Percentiles rank a stretch among this genome's conserved stretches.
phyloP scores from a whole-genome alignment of 2,329 filamentous ascomycete species.

The Penicillium psychrosexuale region DNA sequence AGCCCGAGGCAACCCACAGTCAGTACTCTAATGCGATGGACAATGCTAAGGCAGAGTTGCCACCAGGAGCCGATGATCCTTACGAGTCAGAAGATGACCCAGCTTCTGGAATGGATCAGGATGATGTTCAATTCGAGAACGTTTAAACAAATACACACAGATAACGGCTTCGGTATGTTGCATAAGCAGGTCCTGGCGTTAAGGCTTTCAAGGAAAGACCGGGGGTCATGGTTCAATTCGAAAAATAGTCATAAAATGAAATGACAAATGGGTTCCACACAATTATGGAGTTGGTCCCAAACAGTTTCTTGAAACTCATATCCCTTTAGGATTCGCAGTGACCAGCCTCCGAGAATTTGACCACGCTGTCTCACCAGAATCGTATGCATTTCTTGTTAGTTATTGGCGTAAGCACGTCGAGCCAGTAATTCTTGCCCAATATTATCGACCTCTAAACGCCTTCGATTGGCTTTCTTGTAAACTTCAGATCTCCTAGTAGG shows the following conservation, averaged over 20 bases:
- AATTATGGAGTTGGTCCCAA: neutral
- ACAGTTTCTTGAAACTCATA: neutral
- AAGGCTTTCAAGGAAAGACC: constrained; percentile 16
- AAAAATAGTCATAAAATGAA: constrained; percentile 2
- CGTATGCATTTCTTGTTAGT: neutral
- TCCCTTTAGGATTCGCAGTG: neutral
- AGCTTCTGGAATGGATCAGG: constrained; percentile 54
- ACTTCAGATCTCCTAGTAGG: neutral
- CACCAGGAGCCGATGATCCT: constrained; percentile 46
- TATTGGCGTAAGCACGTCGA: neutral
- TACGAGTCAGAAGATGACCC: constrained; percentile 52
- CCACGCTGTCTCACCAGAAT: neutral
- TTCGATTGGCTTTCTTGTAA: neutral
- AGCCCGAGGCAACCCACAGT: constrained; percentile 62
- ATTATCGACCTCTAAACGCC: neutral
- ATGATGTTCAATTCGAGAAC: constrained; percentile 76
- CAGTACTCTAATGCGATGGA: constrained; percentile 47
- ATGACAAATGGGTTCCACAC: constrained; percentile 2
- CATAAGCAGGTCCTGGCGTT: constrained; percentile 23
- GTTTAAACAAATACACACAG: constrained; percentile 43
- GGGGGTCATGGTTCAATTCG: neutral
- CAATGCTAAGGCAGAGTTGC: constrained; percentile 52
- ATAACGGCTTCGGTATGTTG: constrained; percentile 17
- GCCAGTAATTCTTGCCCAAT: neutral
- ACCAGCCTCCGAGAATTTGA: neutral